These are phyloP conservation scores for Trichoderma sp. DNA, from an alignment of 2,329 filamentous ascomycete species.

Conservation along the genomic window DNA sequence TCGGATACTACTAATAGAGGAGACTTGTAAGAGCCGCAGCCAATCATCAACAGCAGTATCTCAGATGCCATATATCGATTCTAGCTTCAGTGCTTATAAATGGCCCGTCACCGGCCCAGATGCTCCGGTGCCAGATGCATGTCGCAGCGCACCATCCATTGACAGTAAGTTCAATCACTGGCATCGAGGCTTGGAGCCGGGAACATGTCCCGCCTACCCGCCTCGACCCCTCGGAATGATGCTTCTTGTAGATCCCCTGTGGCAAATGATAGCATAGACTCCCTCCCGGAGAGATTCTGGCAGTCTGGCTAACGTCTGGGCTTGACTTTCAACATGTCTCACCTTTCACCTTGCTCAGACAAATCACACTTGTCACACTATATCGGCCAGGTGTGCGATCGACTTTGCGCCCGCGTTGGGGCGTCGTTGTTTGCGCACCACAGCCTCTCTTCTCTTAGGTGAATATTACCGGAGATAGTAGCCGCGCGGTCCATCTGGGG, in stretches of 20 bases:
- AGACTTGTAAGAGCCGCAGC: not conserved
- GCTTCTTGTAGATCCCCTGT: not conserved
- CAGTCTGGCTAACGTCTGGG: no score
- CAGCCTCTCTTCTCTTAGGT: not conserved
- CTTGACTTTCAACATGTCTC: not conserved
- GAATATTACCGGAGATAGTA: not conserved
- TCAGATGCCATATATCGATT: not conserved
- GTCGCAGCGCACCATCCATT: not conserved
- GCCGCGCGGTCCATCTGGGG: not conserved
- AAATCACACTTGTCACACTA: not conserved
- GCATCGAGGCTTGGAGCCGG: not conserved
- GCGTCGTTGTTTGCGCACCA: not conserved
- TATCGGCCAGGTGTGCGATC: not conserved
- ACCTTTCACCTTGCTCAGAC: not conserved
- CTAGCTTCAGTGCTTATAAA: not conserved
- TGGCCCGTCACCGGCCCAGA: not conserved
- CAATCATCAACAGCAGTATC: not conserved
- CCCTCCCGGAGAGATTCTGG: not conserved
- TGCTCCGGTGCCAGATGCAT: not conserved
- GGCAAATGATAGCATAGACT: conserved; percentile 9
- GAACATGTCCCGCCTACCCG: not conserved
- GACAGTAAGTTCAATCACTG: not conserved
- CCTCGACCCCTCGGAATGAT: not conserved
- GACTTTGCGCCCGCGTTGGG: not conserved
- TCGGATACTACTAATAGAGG: not conserved